These are phyloP conservation scores for Blastomyces parvus DNA, from an alignment of 2,329 filamentous ascomycete genomes.

Conservation along the genomic window DNA sequence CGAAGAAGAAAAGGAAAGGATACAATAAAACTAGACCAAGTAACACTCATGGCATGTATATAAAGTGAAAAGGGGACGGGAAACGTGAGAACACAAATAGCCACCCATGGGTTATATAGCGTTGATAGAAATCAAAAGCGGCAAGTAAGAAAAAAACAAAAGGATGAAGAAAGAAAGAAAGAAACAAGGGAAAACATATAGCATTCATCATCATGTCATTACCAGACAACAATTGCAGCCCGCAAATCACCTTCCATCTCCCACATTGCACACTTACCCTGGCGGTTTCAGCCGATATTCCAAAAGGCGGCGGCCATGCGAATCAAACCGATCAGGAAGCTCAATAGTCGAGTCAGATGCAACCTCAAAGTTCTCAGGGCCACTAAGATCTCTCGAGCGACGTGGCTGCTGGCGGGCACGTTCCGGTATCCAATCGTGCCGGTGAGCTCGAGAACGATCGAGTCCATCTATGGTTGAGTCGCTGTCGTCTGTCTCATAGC, in stretches of 20 bases:
- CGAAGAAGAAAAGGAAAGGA: neutral
- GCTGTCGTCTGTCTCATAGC: constrained; percentile 38
- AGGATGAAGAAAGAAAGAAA: neutral
- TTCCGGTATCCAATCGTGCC: neutral
- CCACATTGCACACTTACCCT: too few species aligned
- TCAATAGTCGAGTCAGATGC: constrained; percentile 26
- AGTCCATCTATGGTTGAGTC: constrained; percentile 28
- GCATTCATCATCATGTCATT: neutral
- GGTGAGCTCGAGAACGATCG: constrained; percentile 16
- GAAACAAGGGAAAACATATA: neutral
- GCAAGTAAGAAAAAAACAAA: neutral
- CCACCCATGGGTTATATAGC: too few species aligned
- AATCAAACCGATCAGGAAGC: constrained; percentile 28
- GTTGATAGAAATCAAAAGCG: neutral
- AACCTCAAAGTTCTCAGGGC: constrained; percentile 12
- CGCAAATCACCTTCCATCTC: too few species aligned
- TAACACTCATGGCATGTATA: too few species aligned
- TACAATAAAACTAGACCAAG: too few species aligned
- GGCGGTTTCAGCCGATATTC: neutral
- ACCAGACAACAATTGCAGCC: too few species aligned
- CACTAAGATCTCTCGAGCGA: neutral
- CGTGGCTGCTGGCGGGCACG: neutral
- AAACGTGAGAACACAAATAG: too few species aligned
- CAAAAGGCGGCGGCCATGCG: constrained; percentile 19
- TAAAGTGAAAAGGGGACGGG: too few species aligned